These are phyloP conservation scores for Plantago ovata DNA, from an alignment of 257 asterid species.

Conservation along the genomic window DNA sequence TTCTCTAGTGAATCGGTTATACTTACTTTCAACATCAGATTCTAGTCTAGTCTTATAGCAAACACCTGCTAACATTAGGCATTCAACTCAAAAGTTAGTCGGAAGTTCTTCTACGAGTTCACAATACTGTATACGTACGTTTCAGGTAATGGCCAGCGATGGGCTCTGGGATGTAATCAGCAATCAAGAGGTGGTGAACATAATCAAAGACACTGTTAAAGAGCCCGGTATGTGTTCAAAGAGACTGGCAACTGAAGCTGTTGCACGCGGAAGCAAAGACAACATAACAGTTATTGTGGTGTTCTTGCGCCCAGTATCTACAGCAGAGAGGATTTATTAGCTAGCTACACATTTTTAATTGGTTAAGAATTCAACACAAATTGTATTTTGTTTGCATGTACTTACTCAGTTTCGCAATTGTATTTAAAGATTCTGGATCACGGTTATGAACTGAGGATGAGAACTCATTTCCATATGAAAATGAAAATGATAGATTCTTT, in stretches of 20 bases:
- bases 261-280: constrained; percentile 82
- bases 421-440: no score
- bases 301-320: constrained; percentile 80
- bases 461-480: no score
- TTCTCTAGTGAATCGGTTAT: no score
- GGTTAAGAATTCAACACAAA: not conserved
- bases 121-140: no score
- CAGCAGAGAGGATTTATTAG: constrained; percentile 84
- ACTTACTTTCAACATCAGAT: not conserved
- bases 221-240: constrained; percentile 95
- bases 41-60: no score
- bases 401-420: no score
- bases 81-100: no score
- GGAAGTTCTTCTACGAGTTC: not conserved
- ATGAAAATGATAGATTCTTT: no score
- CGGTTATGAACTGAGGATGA: no score
- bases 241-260: constrained; percentile 87
- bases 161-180: constrained; percentile 94
- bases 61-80: not conserved
- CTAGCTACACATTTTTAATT: not conserved
- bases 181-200: constrained; percentile 61
- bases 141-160: constrained; percentile 92
- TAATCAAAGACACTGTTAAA: constrained; percentile 84
- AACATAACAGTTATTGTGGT: constrained; percentile 79
- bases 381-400: no score